Evolutionary conservation across 768 basidiomycete genomes (phyloP).

Genomic region (Macrocybe gigantea): DNA sequence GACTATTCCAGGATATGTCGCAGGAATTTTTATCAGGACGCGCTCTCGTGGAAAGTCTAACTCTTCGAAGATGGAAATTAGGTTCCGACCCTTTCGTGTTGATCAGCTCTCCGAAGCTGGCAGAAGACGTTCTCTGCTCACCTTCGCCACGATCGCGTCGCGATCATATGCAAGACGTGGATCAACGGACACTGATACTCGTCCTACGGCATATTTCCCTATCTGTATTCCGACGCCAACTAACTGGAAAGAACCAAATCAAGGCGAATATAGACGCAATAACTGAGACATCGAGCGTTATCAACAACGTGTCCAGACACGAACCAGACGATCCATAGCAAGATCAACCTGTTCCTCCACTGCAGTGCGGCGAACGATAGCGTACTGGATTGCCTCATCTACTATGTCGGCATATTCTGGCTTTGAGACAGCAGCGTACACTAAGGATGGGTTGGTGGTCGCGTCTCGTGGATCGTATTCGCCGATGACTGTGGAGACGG

Average conservation of each 20-base stretch:
- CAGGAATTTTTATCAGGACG: constrained; percentile 30
- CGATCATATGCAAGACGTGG: constrained; percentile 25
- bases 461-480: constrained; percentile 26
- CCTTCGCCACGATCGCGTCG: constrained; percentile 21
- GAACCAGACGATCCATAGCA: constrained; percentile 24
- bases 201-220: constrained; percentile 24
- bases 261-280: constrained; percentile 1
- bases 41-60: constrained; percentile 20
- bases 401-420: constrained; percentile 25
- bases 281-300: neutral
- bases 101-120: neutral
- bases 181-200: constrained; percentile 30
- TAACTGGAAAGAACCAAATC: constrained; percentile 14
- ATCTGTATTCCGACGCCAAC: constrained; percentile 26
- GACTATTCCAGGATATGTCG: constrained; percentile 26
- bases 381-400: constrained; percentile 22
- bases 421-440: constrained; percentile 25
- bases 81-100: constrained; percentile 13
- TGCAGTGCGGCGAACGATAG: constrained; percentile 5
- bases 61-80: constrained; percentile 23
- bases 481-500: constrained; percentile 17
- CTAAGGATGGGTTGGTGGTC: constrained; percentile 30
- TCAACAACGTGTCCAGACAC: constrained; percentile 8
- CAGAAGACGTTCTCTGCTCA: neutral
- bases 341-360: constrained; percentile 16